phyloP scores from a whole-genome alignment of 2,329 filamentous ascomycete species.

The Botrytis fragariae region DNA sequence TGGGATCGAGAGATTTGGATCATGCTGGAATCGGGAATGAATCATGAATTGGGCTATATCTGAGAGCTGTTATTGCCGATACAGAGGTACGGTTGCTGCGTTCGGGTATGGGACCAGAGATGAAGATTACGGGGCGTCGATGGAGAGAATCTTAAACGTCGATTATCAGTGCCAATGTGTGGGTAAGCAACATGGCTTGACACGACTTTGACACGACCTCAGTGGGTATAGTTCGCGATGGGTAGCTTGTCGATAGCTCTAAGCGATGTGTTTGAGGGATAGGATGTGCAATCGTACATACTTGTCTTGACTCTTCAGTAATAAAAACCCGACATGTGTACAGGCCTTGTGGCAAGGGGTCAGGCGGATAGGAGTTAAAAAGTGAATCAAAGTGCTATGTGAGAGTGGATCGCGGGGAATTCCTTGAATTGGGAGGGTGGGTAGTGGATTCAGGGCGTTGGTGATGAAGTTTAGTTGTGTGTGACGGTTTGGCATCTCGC shows the following conservation, averaged over 20 bases:
- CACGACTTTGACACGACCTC: background rate
- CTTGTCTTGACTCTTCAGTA: background rate
- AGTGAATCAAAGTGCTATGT: background rate
- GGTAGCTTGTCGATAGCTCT: background rate
- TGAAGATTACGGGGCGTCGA: conserved; percentile 6
- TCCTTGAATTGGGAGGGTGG: conserved; percentile 6
- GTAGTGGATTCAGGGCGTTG: background rate
- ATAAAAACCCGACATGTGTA: background rate
- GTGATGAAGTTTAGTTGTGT: conserved; percentile 1
- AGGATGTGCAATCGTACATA: background rate
- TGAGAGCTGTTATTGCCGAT: background rate
- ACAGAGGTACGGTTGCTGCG: background rate
- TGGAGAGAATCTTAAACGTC: conserved; percentile 5
- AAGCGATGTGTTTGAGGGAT: background rate
- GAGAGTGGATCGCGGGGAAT: background rate
- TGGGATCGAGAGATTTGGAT: background rate
- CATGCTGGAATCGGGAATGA: background rate
- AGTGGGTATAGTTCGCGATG: background rate
- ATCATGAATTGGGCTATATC: background rate
- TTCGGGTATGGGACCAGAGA: background rate
- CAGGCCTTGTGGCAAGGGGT: conserved; percentile 1
- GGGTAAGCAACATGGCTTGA: background rate
- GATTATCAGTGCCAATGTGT: background rate
- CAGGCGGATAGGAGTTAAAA: background rate
- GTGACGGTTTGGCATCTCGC: background rate